These are phyloP conservation scores for Chrysoporthe deuterocubensis DNA, from an alignment of 2,329 filamentous ascomycete species.

Conservation along the genomic window DNA sequence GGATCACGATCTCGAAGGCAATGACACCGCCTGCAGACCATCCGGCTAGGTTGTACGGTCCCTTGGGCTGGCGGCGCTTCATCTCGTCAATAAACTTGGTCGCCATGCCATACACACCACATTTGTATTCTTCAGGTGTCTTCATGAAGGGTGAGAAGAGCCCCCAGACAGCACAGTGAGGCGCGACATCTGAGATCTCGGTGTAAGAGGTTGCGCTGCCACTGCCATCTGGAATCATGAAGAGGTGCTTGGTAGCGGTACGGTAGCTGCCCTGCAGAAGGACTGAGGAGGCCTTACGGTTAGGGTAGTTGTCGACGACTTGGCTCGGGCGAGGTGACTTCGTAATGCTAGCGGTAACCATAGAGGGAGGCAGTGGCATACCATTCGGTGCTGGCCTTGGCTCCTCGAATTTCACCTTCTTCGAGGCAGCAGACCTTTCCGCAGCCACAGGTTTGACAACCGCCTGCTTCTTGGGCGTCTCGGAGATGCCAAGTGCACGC, in stretches of 20 bases:
- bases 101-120: conserved; percentile 68
- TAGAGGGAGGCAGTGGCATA: conserved; percentile 35
- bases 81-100: conserved; percentile 71
- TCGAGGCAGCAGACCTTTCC: conserved; percentile 32
- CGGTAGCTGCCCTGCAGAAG: conserved; percentile 56
- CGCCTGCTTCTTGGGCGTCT: conserved; percentile 43
- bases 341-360: conserved; percentile 46
- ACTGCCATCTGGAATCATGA: conserved; percentile 59
- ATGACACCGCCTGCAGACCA: conserved; percentile 81
- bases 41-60: conserved; percentile 70
- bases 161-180: conserved; percentile 53
- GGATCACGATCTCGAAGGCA: conserved; percentile 68
- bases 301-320: conserved; percentile 49
- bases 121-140: conserved; percentile 66
- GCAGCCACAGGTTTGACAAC: conserved; percentile 30
- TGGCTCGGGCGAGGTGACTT: conserved; percentile 45
- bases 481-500: conserved; percentile 60
- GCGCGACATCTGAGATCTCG: conserved; percentile 57
- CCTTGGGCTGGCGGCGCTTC: conserved; percentile 69
- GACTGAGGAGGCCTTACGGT: conserved; percentile 53
- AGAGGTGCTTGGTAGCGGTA: conserved; percentile 53
- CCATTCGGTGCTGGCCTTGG: conserved; percentile 16
- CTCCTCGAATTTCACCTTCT: conserved; percentile 36
- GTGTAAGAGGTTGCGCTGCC: conserved; percentile 71
- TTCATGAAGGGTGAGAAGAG: conserved; percentile 76